These are phyloP conservation scores for Prunus dulcis DNA, from an alignment of 306 rosid species.

Conservation along the genomic window DNA sequence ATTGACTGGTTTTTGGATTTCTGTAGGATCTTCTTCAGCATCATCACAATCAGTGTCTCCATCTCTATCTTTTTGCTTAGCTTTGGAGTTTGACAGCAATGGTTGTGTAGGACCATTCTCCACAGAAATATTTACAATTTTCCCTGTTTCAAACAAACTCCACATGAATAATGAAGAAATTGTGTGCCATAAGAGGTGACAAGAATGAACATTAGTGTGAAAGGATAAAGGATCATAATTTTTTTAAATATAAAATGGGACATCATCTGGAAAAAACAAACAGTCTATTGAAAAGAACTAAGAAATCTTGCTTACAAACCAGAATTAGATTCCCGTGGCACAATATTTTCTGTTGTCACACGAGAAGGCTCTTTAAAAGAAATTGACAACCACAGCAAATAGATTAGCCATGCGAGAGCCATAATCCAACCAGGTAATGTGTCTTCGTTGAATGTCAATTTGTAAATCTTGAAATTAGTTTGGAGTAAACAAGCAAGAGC, in stretches of 20 bases:
- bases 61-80: conserved; percentile 39
- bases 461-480: conserved; percentile 43
- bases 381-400: conserved; percentile 38
- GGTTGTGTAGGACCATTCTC: conserved; percentile 48
- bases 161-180: background rate
- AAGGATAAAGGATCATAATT: too few species aligned
- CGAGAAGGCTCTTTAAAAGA: conserved; percentile 42
- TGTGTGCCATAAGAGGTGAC: background rate
- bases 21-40: conserved; percentile 35
- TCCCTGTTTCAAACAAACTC: conserved; percentile 26
- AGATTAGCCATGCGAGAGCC: conserved; percentile 51
- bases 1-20: conserved; percentile 58
- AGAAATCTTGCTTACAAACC: conserved; percentile 26
- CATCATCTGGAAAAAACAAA: background rate
- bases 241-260: too few species aligned
- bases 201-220: too few species aligned
- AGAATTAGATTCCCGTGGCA: conserved; percentile 17
- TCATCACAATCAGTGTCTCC: conserved; percentile 55
- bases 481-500: conserved; percentile 47
- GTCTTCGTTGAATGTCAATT: conserved; percentile 43
- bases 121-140: conserved; percentile 42
- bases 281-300: background rate
- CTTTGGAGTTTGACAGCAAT: conserved; percentile 46
- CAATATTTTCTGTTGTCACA: conserved; percentile 5
- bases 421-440: conserved; percentile 56